Evolutionary conservation across 257 asterid genomes (phyloP).

Genomic region (Solanum sejunctum): DNA sequence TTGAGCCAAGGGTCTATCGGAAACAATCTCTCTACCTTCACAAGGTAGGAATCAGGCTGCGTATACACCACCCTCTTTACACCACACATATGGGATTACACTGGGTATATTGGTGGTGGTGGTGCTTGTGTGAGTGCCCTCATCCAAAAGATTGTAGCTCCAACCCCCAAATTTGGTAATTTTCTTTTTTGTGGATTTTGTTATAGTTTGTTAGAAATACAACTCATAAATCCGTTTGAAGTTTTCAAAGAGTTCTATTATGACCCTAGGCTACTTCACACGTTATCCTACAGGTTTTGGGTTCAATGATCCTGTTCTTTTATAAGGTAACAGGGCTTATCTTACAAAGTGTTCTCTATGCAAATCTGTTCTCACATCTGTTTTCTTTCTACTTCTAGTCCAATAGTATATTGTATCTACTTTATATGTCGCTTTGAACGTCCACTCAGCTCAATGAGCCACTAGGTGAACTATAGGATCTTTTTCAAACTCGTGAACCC

Average conservation of each 20-base stretch:
- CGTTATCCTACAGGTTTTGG: not conserved
- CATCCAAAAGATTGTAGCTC: not conserved
- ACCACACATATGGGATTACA: too few relatives aligned
- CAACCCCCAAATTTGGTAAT: not conserved
- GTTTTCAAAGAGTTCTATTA: not conserved
- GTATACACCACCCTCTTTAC: too few relatives aligned
- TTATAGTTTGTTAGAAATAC: not conserved
- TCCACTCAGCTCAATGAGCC: not conserved
- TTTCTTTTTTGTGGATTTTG: not conserved
- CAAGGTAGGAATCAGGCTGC: too few relatives aligned
- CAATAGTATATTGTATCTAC: not conserved
- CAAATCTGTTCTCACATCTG: not conserved
- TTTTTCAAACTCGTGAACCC: not conserved
- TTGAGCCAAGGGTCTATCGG: too few relatives aligned
- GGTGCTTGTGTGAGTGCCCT: not conserved
- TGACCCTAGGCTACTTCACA: not conserved
- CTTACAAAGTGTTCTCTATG: not conserved
- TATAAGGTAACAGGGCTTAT: not conserved
- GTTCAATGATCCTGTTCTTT: not conserved
- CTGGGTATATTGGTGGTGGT: too few relatives aligned
- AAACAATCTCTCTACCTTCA: too few relatives aligned
- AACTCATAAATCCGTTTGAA: not conserved
- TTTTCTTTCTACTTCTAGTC: not conserved
- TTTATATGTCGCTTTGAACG: not conserved
- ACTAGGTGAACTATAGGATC: not conserved